Evolutionary conservation across 805 yeast genomes (phyloP), one percentile per base, ranked within the genome.

Genomic region (Metschnikowia shivogae): DNA sequence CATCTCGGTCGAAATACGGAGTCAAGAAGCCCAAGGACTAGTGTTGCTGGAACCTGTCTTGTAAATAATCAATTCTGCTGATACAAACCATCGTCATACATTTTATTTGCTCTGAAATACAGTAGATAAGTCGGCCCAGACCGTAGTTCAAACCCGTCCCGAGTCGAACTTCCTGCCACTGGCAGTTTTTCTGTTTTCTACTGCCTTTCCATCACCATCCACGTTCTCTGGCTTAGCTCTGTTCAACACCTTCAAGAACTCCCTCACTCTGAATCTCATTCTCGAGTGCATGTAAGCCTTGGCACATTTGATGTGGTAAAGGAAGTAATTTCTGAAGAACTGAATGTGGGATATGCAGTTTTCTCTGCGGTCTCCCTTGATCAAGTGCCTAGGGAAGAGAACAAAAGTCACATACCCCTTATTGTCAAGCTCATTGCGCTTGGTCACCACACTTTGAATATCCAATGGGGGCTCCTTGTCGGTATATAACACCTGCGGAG

Each of bases 201-300:
- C 60, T 7, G 56, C 54, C 46, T 67, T 70, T 5, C 74, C 74
- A 54, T 82, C 89, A 46, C 80, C 85, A 47, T 85, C 93, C 14
- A 81, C 85, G 47, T 81, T 86, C 59, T 93, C 99, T 24, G 97
- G 92, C 68, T 90, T 89, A 27, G 99, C 99, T 62, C 99, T 80
- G 72, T 93, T 93, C 69, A 93, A 81, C 28, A 93, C 92, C 75
- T 93, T 93, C 62, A 90, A 79, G 73, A 90, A 93, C 59, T 95
- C 93, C 56, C 86, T 83, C 20, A 93, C 98, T 60, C 99, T 80
- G 68, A 76, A 88, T 67, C 99, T 82, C 99, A 93, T 93, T 75
- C 99, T 84, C 42, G 96, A 89, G 68, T 93, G 99, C 84, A 93
- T 82, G 70, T 87, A 93, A 30, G 99, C 98, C 75, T 93, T 93